phyloP scores from a whole-genome alignment of 345 rosid genomes.

The Eutrema yunnanense region DNA sequence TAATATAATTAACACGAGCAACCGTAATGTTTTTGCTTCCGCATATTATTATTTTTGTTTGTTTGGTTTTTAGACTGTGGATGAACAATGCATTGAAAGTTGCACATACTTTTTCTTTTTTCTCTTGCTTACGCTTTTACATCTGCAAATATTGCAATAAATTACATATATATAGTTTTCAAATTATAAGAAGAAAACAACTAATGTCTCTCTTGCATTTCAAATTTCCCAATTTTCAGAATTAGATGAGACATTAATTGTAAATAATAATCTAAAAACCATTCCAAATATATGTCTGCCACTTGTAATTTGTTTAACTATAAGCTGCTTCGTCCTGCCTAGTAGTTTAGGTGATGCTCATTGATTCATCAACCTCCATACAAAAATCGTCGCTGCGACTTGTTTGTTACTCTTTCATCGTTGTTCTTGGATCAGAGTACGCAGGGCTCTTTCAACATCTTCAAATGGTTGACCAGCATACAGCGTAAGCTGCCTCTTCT shows the following conservation, averaged over 20 bases:
- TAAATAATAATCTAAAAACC: no score
- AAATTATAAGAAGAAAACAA: no score
- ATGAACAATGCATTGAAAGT: slow-evolving; percentile 29
- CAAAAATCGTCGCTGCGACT: background rate
- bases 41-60: background rate
- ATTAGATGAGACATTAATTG: no score
- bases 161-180: background rate
- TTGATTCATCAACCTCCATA: background rate
- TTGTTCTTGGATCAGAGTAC: slow-evolving; percentile 40
- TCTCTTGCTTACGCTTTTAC: background rate
- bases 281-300: no score
- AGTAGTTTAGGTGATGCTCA: background rate
- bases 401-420: background rate
- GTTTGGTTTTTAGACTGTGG: slow-evolving; percentile 5
- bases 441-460: slow-evolving; percentile 62
- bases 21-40: slow-evolving; percentile 23
- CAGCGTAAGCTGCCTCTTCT: slow-evolving; percentile 67
- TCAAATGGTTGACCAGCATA: slow-evolving; percentile 73
- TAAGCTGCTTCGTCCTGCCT: no score
- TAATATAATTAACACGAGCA: background rate
- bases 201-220: no score
- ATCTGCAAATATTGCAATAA: slow-evolving; percentile 23
- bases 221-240: no score
- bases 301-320: no score
- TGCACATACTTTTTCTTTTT: slow-evolving; percentile 20